phyloP scores from a whole-genome alignment of 1,284 basidiomycete genomes.

The Ganoderma sp. region DNA sequence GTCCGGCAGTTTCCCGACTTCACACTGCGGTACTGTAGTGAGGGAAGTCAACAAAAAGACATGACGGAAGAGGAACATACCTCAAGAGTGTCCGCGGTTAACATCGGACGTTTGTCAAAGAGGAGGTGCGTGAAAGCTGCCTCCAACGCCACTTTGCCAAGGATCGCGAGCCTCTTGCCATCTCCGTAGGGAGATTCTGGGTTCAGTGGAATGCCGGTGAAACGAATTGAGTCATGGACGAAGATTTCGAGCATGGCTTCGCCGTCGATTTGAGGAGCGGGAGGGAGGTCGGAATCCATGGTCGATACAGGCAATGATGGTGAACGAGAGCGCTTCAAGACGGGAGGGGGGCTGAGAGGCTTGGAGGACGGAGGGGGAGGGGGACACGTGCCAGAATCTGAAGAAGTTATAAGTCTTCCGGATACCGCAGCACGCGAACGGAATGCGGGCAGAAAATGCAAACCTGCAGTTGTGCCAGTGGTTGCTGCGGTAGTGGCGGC shows the following conservation, averaged over 20 bases:
- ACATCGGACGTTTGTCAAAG: constrained; percentile 60
- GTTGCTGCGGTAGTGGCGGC: constrained; percentile 28
- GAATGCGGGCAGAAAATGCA: constrained; percentile 11
- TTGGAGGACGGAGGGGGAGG: constrained; percentile 33
- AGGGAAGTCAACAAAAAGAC: constrained; percentile 23
- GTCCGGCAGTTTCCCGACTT: constrained; percentile 42
- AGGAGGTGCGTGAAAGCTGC: constrained; percentile 55
- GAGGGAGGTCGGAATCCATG: constrained; percentile 41
- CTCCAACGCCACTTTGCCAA: constrained; percentile 60
- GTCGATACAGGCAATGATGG: constrained; percentile 29
- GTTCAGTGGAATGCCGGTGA: constrained; percentile 45
- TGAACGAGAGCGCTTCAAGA: constrained; percentile 40
- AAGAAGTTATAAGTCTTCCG: constrained; percentile 25
- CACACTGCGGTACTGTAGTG: constrained; percentile 39
- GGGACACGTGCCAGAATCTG: constrained; percentile 39
- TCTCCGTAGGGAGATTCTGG: constrained; percentile 55
- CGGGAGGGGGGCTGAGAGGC: constrained; percentile 30
- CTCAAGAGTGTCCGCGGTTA: constrained; percentile 54
- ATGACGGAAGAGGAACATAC: constrained; percentile 44
- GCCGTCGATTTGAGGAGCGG: constrained; percentile 51
- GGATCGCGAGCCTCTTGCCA: constrained; percentile 59
- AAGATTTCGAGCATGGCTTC: constrained; percentile 68
- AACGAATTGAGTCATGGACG: constrained; percentile 67
- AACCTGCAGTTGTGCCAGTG: neutral
- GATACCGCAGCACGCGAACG: constrained; percentile 26